Conservation (phyloP, 108 stramenopile species). For the Nitzschia inconspicua region DNA sequence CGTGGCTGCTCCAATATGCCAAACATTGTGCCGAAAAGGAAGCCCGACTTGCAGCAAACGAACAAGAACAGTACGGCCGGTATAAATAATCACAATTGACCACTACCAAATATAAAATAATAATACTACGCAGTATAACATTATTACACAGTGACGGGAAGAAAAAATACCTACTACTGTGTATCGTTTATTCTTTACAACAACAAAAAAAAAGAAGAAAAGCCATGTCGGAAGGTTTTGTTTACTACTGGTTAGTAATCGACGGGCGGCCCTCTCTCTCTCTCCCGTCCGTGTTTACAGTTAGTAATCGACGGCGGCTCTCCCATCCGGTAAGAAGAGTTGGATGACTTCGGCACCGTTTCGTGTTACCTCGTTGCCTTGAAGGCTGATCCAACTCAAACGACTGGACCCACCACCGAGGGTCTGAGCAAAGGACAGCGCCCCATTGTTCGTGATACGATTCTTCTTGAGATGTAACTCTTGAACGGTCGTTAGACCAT, state of each 20-base stretch:
- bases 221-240: not conserved
- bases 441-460: constrained; percentile 32
- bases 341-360: constrained; percentile 12
- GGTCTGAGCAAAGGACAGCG: constrained; percentile 20
- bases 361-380: constrained; percentile 16
- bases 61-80: not conserved
- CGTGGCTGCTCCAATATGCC: constrained; percentile 61
- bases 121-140: not conserved
- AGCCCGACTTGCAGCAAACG: constrained; percentile 15
- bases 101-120: not conserved
- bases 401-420: constrained; percentile 12
- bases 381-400: constrained; percentile 23
- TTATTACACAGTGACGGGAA: not conserved
- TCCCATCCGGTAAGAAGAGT: constrained; percentile 10
- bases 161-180: too few species aligned
- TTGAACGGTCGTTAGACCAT: not conserved
- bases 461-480: constrained; percentile 35
- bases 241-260: not conserved
- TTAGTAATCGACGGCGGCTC: constrained; percentile 14
- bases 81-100: not conserved
- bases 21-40: constrained; percentile 48
- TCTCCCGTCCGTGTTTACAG: not conserved
- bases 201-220: too few species aligned
- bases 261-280: not conserved
- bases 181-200: too few species aligned